These are phyloP conservation scores for Saccharomycopsis sp. DNA, from an alignment of 805 yeast species.

Conservation along the genomic window DNA sequence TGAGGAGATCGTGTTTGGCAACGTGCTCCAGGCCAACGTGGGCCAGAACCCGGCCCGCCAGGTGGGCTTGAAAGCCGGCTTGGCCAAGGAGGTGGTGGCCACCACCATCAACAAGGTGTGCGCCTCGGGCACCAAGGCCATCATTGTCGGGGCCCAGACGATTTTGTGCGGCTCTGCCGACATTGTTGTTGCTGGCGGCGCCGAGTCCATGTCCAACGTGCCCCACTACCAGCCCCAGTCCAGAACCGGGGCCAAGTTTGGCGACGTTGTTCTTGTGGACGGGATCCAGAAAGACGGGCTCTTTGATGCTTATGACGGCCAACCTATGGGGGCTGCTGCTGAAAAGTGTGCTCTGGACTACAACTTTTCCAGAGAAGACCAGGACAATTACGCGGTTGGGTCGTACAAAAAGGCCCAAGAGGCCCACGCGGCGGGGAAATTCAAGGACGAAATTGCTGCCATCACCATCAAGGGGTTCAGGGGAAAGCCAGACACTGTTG, in stretches of 20 bases:
- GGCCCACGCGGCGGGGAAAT: constrained; percentile 78
- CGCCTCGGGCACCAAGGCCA: constrained; percentile 91
- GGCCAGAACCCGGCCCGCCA: constrained; percentile 99
- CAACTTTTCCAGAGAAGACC: constrained; percentile 68
- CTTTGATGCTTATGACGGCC: constrained; percentile 79
- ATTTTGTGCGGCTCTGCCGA: constrained; percentile 85
- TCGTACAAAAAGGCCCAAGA: constrained; percentile 81
- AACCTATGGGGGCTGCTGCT: constrained; percentile 95
- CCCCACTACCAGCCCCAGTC: constrained; percentile 87
- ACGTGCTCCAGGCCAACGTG: constrained; percentile 83
- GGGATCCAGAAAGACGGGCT: constrained; percentile 91
- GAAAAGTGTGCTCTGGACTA: constrained; percentile 92
- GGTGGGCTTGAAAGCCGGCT: constrained; percentile 85
- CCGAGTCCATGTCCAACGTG: constrained; percentile 93
- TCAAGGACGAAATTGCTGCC: constrained; percentile 74
- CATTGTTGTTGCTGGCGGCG: constrained; percentile 93
- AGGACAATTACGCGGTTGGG: constrained; percentile 77
- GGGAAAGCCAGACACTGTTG: constrained; percentile 74
- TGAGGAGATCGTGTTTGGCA: constrained; percentile 88
- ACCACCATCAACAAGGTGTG: constrained; percentile 94
- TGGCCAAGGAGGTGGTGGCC: constrained; percentile 71
- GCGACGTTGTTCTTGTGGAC: constrained; percentile 71
- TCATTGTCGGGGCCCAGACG: constrained; percentile 83
- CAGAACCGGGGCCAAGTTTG: constrained; percentile 84
- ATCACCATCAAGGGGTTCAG: constrained; percentile 82